Evolutionary conservation across 768 basidiomycete species (phyloP).

Genomic region (Pulveroboletus sp.): DNA sequence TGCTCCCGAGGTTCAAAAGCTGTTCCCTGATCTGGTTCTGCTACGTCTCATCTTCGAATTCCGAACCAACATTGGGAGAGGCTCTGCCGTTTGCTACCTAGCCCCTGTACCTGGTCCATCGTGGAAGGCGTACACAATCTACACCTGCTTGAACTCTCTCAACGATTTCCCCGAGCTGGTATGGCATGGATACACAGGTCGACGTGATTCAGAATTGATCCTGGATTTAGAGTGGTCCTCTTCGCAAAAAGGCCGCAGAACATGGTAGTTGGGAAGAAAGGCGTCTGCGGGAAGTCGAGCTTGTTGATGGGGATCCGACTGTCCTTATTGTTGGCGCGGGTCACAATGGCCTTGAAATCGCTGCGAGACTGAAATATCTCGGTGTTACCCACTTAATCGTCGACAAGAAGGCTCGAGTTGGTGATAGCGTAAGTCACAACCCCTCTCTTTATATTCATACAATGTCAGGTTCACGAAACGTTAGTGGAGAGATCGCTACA

Average conservation of each 20-base stretch:
- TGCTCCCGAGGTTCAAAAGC: conserved; percentile 32
- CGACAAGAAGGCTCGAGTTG: conserved; percentile 48
- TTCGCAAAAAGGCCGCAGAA: conserved; percentile 39
- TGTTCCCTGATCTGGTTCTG: conserved; percentile 55
- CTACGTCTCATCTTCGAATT: conserved; percentile 55
- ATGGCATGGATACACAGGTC: background rate
- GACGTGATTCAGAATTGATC: background rate
- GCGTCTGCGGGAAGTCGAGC: conserved; percentile 40
- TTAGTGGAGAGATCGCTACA: conserved; percentile 56
- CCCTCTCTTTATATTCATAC: background rate
- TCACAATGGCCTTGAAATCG: conserved; percentile 61
- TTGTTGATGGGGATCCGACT: conserved; percentile 45
- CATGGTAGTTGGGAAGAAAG: conserved; percentile 54
- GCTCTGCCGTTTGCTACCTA: conserved; percentile 50
- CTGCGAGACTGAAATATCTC: conserved; percentile 60
- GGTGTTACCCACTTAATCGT: conserved; percentile 53
- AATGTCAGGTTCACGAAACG: background rate
- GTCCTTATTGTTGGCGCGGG: conserved; percentile 64
- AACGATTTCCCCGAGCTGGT: conserved; percentile 51
- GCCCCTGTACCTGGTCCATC: conserved; percentile 37
- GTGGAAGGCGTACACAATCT: conserved; percentile 61
- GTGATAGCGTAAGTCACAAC: conserved; percentile 36
- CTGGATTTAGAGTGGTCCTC: conserved; percentile 30
- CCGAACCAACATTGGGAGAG: conserved; percentile 43
- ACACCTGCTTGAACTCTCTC: conserved; percentile 57